phyloP scores from a whole-genome alignment of 495 filamentous ascomycete species.

The Astrocystis sublimbata region DNA sequence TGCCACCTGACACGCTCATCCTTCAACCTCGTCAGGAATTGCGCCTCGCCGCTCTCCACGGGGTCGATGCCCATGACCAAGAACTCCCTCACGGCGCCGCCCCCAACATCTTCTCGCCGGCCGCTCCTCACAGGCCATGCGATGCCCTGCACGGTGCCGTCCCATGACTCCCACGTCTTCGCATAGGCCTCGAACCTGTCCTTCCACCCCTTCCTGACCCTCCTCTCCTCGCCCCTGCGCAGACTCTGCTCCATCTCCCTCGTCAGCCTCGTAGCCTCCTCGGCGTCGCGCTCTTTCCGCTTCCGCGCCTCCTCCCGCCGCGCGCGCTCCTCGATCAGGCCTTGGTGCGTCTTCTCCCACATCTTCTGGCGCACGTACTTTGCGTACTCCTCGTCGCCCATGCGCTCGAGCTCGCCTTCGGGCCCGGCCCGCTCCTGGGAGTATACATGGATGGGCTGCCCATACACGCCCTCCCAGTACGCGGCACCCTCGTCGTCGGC shows the following conservation, averaged over 20 bases:
- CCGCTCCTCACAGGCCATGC: conserved; percentile 80
- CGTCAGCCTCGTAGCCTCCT: conserved; percentile 51
- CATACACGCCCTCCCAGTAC: conserved; percentile 94
- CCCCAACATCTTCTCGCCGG: conserved; percentile 34
- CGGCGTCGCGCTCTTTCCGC: conserved; percentile 41
- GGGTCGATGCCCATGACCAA: conserved; percentile 44
- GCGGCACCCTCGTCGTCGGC: conserved; percentile 95
- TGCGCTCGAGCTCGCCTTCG: conserved; percentile 70
- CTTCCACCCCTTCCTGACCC: conserved; percentile 37
- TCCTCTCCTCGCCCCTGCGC: conserved; percentile 48
- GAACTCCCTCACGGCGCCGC: conserved; percentile 39
- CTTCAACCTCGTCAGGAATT: conserved; percentile 67
- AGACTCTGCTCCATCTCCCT: conserved; percentile 51
- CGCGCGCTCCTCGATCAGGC: conserved; percentile 57
- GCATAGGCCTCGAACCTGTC: conserved; percentile 66
- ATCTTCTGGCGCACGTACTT: conserved; percentile 79
- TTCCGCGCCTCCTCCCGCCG: conserved; percentile 45
- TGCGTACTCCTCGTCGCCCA: conserved; percentile 91
- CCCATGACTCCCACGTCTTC: conserved; percentile 59
- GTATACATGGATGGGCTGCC: conserved; percentile 73
- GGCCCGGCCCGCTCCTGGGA: conserved; percentile 22
- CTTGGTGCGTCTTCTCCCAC: conserved; percentile 86
- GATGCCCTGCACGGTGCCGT: conserved; percentile 48
- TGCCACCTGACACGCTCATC: conserved; percentile 91
- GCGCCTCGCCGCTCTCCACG: conserved; percentile 56